Evolutionary conservation across 768 basidiomycete species (phyloP).

Genomic region (Clitopilus hobsonii): DNA sequence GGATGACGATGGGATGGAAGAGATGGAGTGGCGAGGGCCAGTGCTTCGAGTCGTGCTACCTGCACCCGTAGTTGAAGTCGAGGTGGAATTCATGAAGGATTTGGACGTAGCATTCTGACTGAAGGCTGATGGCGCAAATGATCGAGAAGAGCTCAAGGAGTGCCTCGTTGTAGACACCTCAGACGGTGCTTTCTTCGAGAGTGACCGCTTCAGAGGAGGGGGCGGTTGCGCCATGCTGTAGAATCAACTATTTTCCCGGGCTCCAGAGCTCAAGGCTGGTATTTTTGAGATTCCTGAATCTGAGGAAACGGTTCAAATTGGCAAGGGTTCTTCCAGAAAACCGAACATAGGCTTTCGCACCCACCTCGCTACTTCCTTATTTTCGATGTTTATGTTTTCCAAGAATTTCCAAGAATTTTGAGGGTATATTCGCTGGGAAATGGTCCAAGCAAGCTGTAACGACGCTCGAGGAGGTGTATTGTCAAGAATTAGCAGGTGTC

Average conservation of each 20-base stretch:
- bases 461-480: too few relatives aligned
- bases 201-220: neutral
- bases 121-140: neutral
- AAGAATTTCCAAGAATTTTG: neutral
- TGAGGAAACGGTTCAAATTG: too few relatives aligned
- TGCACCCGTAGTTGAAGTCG: neutral
- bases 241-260: neutral
- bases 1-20: conserved; percentile 24
- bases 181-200: neutral
- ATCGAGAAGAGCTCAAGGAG: neutral
- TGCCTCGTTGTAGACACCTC: neutral
- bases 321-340: too few relatives aligned
- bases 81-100: neutral
- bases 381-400: neutral
- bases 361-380: neutral
- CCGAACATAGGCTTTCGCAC: neutral
- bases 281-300: neutral
- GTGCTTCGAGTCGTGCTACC: conserved; percentile 8
- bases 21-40: conserved; percentile 33
- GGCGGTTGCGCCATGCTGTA: neutral
- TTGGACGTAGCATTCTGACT: conserved; percentile 7
- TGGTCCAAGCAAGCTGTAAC: too few relatives aligned
- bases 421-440: neutral
- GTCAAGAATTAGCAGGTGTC: too few relatives aligned
- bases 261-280: neutral